Base-by-base conservation (phyloP, 768 basidiomycete species). In the Calocybe cyanea region DNA sequence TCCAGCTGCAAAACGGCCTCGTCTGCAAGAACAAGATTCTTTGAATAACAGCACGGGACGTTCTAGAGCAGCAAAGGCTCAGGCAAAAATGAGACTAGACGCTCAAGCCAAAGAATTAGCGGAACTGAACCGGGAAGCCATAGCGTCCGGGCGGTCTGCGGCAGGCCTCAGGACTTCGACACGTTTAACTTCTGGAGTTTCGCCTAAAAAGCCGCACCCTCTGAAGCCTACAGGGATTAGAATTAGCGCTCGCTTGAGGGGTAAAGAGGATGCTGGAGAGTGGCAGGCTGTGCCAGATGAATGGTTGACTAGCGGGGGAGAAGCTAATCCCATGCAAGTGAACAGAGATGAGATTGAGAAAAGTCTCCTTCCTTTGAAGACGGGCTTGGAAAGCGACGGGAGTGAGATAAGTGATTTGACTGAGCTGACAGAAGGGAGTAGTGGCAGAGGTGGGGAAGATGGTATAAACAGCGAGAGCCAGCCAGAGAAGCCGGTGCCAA, bases 241-340 rank as follows among this genome's bases (percentile, higher is more conserved):
- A 20, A 58, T 78, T 2, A 91, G 87, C 56, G 75, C 81, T 1
- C 73, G 88, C 33, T 60, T 90, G 49, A 70, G 85, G 35, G 81
- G 81, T 13, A 46, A 81, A 5, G 81, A 76, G 2, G 60, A 65
- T 34, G 72, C 77, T n/a, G 82, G 81, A 2, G 83, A 79, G 54
- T 92, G 88, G 90, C 86, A 92, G 63, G 71, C 77, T 45, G 75
- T 92, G 19, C 90, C 89, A 0, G 75, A 82, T 7, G 87, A 87
- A 56, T 91, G 87, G 88, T 57, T 85, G 48, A 58, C 72, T 46
- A 48, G 31, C 4, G 43, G 48, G 21, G 42, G 46, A 43, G 41
- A 48, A 11, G 40, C 35, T 35, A 56, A 31, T 32, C 18, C 19
- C 4, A 25, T 34, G 10, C 53, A 36, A 38, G 47, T 18, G 40